phyloP scores from a whole-genome alignment of 371 early-diverging fungal genomes.

The Syncephalis plumigaleata region DNA sequence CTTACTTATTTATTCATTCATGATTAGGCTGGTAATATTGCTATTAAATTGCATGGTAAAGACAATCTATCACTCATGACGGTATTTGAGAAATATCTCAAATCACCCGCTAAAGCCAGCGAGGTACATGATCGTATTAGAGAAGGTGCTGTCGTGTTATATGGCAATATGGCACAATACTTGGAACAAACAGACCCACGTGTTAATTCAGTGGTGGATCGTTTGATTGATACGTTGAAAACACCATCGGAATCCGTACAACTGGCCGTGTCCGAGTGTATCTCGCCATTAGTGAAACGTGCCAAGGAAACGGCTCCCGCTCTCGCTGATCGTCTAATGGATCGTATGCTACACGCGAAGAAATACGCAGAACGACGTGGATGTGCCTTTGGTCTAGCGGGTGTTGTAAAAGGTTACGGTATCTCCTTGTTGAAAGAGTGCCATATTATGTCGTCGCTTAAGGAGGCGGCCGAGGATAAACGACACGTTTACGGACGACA shows the following conservation, averaged over 20 bases:
- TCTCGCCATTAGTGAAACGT: slow-evolving; percentile 79
- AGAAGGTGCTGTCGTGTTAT: slow-evolving; percentile 79
- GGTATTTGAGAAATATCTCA: slow-evolving; percentile 61
- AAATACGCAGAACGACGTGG: slow-evolving; percentile 86
- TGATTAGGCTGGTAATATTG: slow-evolving; percentile 47
- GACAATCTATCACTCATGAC: slow-evolving; percentile 24
- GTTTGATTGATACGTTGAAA: slow-evolving; percentile 70
- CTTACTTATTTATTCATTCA: slow-evolving; percentile 54
- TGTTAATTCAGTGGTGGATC: slow-evolving; percentile 64
- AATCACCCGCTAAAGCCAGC: slow-evolving; percentile 29
- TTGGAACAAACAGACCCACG: slow-evolving; percentile 51
- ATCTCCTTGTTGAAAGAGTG: slow-evolving; percentile 71
- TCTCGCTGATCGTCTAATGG: slow-evolving; percentile 44
- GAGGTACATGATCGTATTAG: slow-evolving; percentile 63
- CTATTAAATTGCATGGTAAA: neutral
- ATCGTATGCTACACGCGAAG: slow-evolving; percentile 44
- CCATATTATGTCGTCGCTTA: slow-evolving; percentile 60
- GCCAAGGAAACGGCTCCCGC: slow-evolving; percentile 38
- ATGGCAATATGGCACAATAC: slow-evolving; percentile 82
- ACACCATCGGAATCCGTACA: slow-evolving; percentile 95
- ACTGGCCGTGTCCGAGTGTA: slow-evolving; percentile 80
- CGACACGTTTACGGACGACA: slow-evolving; percentile 57
- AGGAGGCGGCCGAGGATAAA: slow-evolving; percentile 67
- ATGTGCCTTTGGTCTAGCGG: slow-evolving; percentile 94
- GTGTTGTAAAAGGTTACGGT: slow-evolving; percentile 85